Evolutionary conservation across 78 protist genomes (phyloP).

Genomic region (Thecamonas trahens): DNA sequence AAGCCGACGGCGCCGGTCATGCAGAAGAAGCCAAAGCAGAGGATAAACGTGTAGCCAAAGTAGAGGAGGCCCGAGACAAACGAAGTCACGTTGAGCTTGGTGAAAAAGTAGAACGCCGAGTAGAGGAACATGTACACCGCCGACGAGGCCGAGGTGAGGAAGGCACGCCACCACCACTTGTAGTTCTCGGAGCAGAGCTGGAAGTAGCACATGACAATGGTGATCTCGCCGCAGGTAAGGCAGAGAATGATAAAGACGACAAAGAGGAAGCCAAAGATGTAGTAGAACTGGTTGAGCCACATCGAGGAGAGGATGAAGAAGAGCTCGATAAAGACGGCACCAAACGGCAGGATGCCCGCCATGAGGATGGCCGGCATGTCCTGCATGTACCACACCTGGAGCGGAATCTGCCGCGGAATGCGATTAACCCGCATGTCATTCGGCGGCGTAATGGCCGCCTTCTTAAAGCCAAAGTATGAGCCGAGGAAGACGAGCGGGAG

Average conservation of each 20-base stretch:
- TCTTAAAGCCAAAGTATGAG: conserved; percentile 79
- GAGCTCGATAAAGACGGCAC: conserved; percentile 90
- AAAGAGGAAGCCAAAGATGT: conserved; percentile 89
- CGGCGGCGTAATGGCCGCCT: conserved; percentile 19
- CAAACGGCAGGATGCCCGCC: conserved; percentile 93
- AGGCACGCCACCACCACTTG: conserved; percentile 97
- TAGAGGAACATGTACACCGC: conserved; percentile 87
- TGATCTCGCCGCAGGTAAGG: conserved; percentile 81
- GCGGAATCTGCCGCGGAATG: conserved; percentile 84
- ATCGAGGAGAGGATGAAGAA: conserved; percentile 79
- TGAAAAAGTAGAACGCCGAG: conserved; percentile 74
- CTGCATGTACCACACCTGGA: conserved; percentile 74
- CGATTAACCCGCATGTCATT: conserved; percentile 79
- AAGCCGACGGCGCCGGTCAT: conserved; percentile 60
- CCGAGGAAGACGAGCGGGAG: conserved; percentile 91
- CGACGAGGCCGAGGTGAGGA: conserved; percentile 74
- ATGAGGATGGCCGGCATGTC: conserved; percentile 70
- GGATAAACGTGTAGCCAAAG: conserved; percentile 83
- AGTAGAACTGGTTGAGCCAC: conserved; percentile 85
- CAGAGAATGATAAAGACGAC: conserved; percentile 83
- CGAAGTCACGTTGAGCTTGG: conserved; percentile 41
- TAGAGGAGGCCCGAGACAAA: conserved; percentile 44
- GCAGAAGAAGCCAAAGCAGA: conserved; percentile 62
- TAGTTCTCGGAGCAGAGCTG: conserved; percentile 79
- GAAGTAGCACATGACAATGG: conserved; percentile 90